These are phyloP conservation scores for Cymbopogon flexuosus DNA, from an alignment of 202 grass and related monocot genomes.

Conservation along the genomic window DNA sequence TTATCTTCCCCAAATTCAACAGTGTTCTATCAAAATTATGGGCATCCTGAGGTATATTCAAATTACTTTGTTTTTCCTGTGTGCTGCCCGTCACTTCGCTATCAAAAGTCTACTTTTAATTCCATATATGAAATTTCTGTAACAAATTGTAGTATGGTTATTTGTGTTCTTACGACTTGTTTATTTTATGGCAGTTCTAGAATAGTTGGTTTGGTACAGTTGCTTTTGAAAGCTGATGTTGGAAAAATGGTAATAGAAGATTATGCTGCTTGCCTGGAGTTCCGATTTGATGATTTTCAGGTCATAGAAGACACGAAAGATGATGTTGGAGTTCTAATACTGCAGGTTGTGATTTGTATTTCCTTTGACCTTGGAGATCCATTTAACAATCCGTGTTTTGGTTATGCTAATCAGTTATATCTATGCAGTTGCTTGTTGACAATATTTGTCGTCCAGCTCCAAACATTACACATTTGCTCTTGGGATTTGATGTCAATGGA, in stretches of 20 bases:
- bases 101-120: not conserved
- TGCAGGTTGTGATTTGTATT: conserved; percentile 62
- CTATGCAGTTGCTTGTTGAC: conserved; percentile 82
- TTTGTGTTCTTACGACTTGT: conserved; percentile 3
- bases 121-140: not conserved
- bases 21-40: conserved; percentile 89
- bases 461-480: conserved; percentile 84
- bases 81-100: not conserved
- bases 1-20: conserved; percentile 81
- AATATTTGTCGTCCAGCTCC: conserved; percentile 83
- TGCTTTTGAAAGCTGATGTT: conserved; percentile 69
- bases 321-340: conserved; percentile 78
- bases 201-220: conserved; percentile 73
- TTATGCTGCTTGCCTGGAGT: conserved; percentile 93
- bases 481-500: conserved; percentile 78
- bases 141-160: not conserved
- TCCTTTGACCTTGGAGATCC: conserved; percentile 18
- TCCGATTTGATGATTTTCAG: conserved; percentile 85
- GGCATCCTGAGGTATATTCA: conserved; percentile 65
- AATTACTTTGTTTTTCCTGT: conserved; percentile 3
- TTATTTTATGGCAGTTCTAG: conserved; percentile 61
- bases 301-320: conserved; percentile 70
- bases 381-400: conserved; percentile 26
- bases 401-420: not conserved
- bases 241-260: conserved; percentile 81